Conservation (phyloP, 371 early-diverging fungal species). For the Funneliformis caledonium region DNA sequence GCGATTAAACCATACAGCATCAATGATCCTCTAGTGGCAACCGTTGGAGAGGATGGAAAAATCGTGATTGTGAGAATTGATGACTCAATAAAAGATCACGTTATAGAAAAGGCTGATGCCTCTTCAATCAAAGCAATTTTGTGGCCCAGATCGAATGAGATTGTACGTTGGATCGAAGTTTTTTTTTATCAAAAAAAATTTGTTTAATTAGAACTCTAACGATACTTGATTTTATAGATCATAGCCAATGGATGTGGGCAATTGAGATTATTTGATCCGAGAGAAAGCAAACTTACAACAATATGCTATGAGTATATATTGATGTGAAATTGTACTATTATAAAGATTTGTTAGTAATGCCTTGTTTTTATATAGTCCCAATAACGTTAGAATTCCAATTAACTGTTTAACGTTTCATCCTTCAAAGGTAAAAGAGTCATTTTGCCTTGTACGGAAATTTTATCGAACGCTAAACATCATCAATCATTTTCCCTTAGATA, state of each 20-base stretch:
- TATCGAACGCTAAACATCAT: background rate
- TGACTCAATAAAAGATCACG: slow-evolving; percentile 2
- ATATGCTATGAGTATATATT: slow-evolving; percentile 18
- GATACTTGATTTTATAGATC: slow-evolving; percentile 29
- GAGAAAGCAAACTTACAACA: background rate
- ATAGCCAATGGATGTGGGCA: slow-evolving; percentile 3
- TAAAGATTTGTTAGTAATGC: background rate
- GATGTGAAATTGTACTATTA: background rate
- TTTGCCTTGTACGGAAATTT: background rate
- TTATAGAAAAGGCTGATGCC: slow-evolving; percentile 42
- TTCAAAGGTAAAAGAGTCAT: slow-evolving; percentile 2
- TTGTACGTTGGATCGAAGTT: slow-evolving; percentile 41
- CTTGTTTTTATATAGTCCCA: background rate
- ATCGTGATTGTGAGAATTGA: slow-evolving; percentile 41
- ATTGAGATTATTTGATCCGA: slow-evolving; percentile 31
- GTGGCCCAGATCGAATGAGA: slow-evolving; percentile 45
- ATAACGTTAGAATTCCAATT: slow-evolving; percentile 30
- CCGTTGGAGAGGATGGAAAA: slow-evolving; percentile 52
- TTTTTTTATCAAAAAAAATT: slow-evolving; percentile 24
- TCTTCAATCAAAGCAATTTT: slow-evolving; percentile 45
- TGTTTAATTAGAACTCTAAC: background rate
- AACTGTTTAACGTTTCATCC: slow-evolving; percentile 49
- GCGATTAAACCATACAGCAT: slow-evolving; percentile 43
- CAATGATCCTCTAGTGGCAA: slow-evolving; percentile 46
- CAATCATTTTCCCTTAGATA: slow-evolving; percentile 39